Conservation (phyloP, 306 rosid genomes). For the Casuarina equisetifolia region DNA sequence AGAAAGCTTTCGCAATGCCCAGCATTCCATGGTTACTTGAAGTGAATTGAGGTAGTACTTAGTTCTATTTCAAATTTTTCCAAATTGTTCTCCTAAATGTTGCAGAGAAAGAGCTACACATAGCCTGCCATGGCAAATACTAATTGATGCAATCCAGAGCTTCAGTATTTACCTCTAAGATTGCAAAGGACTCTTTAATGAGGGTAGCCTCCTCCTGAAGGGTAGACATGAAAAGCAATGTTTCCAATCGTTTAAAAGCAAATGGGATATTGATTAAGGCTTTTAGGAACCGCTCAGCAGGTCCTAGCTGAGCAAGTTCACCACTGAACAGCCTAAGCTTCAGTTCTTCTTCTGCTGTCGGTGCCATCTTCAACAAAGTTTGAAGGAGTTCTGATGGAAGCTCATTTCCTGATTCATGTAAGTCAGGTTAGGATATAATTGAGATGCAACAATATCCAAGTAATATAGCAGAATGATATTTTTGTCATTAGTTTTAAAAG, state of each 20-base stretch:
- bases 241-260: slow-evolving; percentile 80
- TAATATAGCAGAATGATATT: slow-evolving; percentile 11
- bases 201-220: slow-evolving; percentile 68
- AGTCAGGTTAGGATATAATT: slow-evolving; percentile 24
- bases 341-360: slow-evolving; percentile 86
- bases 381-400: slow-evolving; percentile 80
- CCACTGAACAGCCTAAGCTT: slow-evolving; percentile 80
- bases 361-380: slow-evolving; percentile 82
- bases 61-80: slow-evolving; percentile 7
- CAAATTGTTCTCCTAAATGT: slow-evolving; percentile 12
- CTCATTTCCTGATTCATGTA: slow-evolving; percentile 70
- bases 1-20: no score
- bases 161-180: slow-evolving; percentile 65
- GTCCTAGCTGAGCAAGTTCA: slow-evolving; percentile 59
- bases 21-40: not conserved
- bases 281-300: slow-evolving; percentile 90
- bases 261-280: slow-evolving; percentile 72
- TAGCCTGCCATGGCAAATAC: not conserved
- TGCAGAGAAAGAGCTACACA: not conserved
- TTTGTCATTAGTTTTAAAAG: slow-evolving; percentile 1
- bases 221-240: slow-evolving; percentile 71
- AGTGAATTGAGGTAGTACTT: slow-evolving; percentile 4
- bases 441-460: slow-evolving; percentile 5
- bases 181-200: slow-evolving; percentile 57
- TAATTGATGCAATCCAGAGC: slow-evolving; percentile 1